Evolutionary conservation across 495 filamentous ascomycete species (phyloP), one percentile per base, ranked within the genome.

Genomic region (Tirmania nivea): DNA sequence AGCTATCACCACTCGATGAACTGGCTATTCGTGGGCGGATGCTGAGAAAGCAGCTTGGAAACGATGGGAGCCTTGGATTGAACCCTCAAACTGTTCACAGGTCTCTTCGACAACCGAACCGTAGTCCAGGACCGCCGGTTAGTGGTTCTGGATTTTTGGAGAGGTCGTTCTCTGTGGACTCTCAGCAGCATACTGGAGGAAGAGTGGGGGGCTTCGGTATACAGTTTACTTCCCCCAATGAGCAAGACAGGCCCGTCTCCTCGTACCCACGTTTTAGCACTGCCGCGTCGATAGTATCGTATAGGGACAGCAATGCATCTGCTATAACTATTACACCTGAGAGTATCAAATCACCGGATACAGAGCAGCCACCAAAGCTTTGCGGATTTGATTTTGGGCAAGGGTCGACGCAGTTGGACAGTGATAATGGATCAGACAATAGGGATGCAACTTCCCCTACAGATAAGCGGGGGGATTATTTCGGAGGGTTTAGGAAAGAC

Each of bases 1-100:
- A 87, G 34, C 76, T 95, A 50, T 96, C 90, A 2, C 90, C 90
- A 14, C 76, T 97, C 49, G 90, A 96, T 72, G 89, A 90, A 39
- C 85, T 97, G 57, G 86, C 86, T 16, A 75, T 84, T 55, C 88
- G 94, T 58, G 87, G 86, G 54, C 80, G 87, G 50, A 65, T 89
- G 57, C 75, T 96, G 48, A 83, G 85, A n/a, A 82, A 77, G 66
- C 81, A 92, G 65, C 75, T 97, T 37, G 83, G 78, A 54, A 71
- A 73, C 51, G 77, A 76, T 45, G 80, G 89, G 37, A 78, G 93
- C 65, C 93, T 87, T 67, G 75, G 89, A 50, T 67, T 97, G 47
- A 84, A 86, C 2, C 85, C 86, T 7, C 69, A 86, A 54, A 84
- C 82, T 35, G 83, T 88, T 45, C 82, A 82, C 25, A 81, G 82